Evolutionary conservation across 352 stramenopile species (phyloP), one percentile per base, ranked within the genome.

Genomic region (Globisporangium perplexum): DNA sequence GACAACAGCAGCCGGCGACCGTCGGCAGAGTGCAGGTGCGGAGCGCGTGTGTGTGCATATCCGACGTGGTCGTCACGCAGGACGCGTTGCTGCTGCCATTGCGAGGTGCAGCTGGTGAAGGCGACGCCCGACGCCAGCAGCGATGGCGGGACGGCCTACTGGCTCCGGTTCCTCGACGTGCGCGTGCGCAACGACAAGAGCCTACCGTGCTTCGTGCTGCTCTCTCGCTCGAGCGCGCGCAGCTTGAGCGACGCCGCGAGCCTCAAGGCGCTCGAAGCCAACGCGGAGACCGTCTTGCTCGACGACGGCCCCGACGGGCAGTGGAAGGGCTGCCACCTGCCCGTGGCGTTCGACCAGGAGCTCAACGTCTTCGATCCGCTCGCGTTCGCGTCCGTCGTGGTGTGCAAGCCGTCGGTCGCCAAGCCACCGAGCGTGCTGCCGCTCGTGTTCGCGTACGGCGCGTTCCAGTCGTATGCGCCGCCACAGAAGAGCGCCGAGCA

Each of bases 301-400:
- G 80, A 87, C 44, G 46, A 69, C 41, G 75, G 77, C 0, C 80
- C 80, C 4, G 71, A 88, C 12, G 80, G 80, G 1, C 77, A 88
- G 39, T 86, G 76, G 66, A 72, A 71, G 52, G 74, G 71, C 14
- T 75, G 55, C 3, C 77, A 88, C 20, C 41, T 88, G 30, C 58
- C 66, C 0, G 28, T 42, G 3, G 62, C 60, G 26, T 86, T 88
- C 38, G 75, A 88, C 44, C 80, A 90, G 47, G 58, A 77, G 49
- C 33, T 90, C 22, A 35, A 60, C 1, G 50, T 88, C 7, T 86
- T 86, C 50, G 76, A 90, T 48, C 67, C 74, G 15, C 57, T 84
- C 6, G 59, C 48, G 30, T 86, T 82, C 44, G 43, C 55, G 12
- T 83, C 75, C 4, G 57, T 90, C 42, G 59, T 60, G 31, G 75